phyloP scores from a whole-genome alignment of 805 yeast species.

The Geotrichum ghanense region DNA sequence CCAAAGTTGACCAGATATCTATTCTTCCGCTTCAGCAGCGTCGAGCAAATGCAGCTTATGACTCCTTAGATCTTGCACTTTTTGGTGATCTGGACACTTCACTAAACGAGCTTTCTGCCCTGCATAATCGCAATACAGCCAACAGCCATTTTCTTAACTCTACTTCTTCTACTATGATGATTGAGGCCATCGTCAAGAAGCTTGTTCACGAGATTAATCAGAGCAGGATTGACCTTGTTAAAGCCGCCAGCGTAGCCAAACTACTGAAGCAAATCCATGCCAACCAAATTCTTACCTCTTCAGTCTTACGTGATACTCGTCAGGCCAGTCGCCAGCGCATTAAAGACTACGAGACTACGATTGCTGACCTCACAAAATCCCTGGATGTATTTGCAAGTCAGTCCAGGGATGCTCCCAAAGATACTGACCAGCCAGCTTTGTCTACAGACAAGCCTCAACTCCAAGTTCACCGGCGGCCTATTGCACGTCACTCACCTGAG shows the following conservation, averaged over 20 bases:
- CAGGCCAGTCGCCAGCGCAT: no score
- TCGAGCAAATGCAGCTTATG: constrained; percentile 5
- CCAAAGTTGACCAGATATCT: constrained; percentile 64
- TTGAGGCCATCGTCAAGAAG: constrained; percentile 26
- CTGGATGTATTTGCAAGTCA: no score
- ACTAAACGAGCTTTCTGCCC: constrained; percentile 25
- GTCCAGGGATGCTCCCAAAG: no score
- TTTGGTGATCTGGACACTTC: constrained; percentile 25
- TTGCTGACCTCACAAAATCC: no score
- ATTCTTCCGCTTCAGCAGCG: constrained; percentile 34
- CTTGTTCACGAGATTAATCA: constrained; percentile 24
- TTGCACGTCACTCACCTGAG: no score
- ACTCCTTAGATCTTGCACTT: constrained; percentile 22
- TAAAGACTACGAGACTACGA: no score
- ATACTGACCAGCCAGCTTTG: no score
- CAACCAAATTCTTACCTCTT: constrained; percentile 11
- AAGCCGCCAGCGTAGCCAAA: constrained; percentile 19
- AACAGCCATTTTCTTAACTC: constrained; percentile 26
- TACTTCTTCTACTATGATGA: constrained; percentile 19
- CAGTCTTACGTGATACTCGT: no score
- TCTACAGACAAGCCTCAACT: no score
- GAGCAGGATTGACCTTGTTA: constrained; percentile 25
- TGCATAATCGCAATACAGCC: constrained; percentile 23
- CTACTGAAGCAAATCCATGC: constrained; percentile 21
- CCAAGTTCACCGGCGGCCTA: no score